Percentiles rank a stretch among this genome's conserved stretches.
These are phyloP conservation scores for Globisporangium ultimum DNA, from an alignment of 352 stramenopile species.

Conservation along the genomic window DNA sequence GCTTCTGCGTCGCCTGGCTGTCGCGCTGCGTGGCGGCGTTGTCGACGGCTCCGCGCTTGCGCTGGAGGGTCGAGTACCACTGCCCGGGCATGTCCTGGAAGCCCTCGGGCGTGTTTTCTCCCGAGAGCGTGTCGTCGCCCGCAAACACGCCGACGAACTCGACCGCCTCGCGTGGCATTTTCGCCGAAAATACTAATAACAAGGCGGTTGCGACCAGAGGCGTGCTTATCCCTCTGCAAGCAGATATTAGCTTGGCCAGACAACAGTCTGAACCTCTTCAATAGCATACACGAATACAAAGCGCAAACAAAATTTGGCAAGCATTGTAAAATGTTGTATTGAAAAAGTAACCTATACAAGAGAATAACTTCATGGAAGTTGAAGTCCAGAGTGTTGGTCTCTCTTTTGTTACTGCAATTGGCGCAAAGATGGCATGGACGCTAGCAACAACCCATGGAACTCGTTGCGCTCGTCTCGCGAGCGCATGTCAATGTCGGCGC, in stretches of 20 bases:
- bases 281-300: conserved; percentile 3
- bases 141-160: conserved; percentile 34
- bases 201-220: no score
- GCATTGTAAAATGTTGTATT: no score
- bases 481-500: conserved; percentile 42
- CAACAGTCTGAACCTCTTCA: conserved; percentile 5
- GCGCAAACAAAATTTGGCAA: neutral
- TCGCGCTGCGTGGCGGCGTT: conserved; percentile 48
- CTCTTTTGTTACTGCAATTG: conserved; percentile 1
- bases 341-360: no score
- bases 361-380: no score
- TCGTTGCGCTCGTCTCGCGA: conserved; percentile 31
- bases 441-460: conserved; percentile 15
- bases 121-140: conserved; percentile 25
- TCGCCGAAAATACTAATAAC: no score
- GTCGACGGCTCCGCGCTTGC: conserved; percentile 34
- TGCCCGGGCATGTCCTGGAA: conserved; percentile 55
- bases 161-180: conserved; percentile 2
- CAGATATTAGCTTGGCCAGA: neutral
- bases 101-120: conserved; percentile 54
- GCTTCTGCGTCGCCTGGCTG: conserved; percentile 28
- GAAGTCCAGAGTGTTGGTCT: no score
- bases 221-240: conserved; percentile 4
- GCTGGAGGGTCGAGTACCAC: conserved; percentile 26
- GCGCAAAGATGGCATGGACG: conserved; percentile 18